Conservation (phyloP, 441 rosid species). For the Gossypium aridum region DNA sequence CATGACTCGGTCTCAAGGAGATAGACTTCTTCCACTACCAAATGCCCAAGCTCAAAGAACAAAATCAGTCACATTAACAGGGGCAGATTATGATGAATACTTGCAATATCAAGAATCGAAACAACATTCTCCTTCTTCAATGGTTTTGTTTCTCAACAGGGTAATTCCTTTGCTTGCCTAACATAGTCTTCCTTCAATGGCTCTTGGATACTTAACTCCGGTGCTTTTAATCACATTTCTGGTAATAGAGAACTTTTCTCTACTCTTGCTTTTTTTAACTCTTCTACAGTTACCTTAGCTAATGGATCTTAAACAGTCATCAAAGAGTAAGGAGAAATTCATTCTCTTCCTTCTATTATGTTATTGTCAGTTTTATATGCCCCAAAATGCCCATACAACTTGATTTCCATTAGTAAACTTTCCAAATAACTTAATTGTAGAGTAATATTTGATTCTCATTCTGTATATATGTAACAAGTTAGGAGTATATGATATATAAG, state of each 20-base stretch:
- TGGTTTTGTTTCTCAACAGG: background rate
- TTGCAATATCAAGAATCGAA: background rate
- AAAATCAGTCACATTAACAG: background rate
- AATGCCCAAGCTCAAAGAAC: background rate
- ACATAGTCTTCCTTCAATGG: background rate
- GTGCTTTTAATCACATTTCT: background rate
- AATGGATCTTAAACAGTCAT: background rate
- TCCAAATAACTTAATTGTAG: background rate
- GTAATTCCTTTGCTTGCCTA: background rate
- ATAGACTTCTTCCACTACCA: background rate
- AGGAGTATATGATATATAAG: background rate
- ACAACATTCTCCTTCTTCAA: background rate
- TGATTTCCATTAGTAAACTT: background rate
- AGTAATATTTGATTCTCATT: background rate
- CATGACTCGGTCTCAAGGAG: background rate
- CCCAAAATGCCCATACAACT: background rate
- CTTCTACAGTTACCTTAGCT: background rate
- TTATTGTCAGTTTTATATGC: background rate
- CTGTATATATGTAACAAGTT: background rate
- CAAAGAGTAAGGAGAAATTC: background rate
- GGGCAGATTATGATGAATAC: background rate
- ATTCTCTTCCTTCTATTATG: background rate
- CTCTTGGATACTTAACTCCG: background rate
- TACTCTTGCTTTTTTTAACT: background rate
- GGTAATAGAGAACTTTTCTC: background rate